A percentile compares a stretch with the other conserved stretches of the same genome.
These are phyloP conservation scores for Termitomyces titanicus DNA, from an alignment of 768 basidiomycete species.

Conservation along the genomic window DNA sequence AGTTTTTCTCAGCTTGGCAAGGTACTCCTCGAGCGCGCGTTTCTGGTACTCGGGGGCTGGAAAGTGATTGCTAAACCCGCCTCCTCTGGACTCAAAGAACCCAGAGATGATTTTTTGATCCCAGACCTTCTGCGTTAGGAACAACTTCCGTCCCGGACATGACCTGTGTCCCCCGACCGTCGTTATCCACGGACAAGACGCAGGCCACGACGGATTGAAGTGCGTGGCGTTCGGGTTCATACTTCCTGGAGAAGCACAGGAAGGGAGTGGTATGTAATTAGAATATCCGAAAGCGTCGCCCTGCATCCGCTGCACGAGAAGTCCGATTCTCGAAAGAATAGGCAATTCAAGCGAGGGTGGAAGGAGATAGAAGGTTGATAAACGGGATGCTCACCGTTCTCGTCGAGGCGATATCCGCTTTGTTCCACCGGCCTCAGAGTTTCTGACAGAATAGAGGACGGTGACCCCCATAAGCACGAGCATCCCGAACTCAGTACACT, in stretches of 20 bases:
- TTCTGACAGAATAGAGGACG: constrained; percentile 37
- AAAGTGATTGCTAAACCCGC: constrained; percentile 36
- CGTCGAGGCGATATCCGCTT: constrained; percentile 32
- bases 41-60: constrained; percentile 37
- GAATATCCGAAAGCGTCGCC: background rate
- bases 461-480: constrained; percentile 48
- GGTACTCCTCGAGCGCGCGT: constrained; percentile 25
- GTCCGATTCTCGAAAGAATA: background rate
- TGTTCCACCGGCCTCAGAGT: constrained; percentile 36
- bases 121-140: constrained; percentile 27
- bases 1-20: constrained; percentile 27
- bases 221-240: constrained; percentile 28
- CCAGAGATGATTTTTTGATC: constrained; percentile 26
- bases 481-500: constrained; percentile 47
- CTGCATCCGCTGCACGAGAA: background rate
- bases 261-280: background rate
- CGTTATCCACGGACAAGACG: constrained; percentile 40
- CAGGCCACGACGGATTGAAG: constrained; percentile 47
- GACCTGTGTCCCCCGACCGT: constrained; percentile 42
- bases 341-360: background rate
- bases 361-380: background rate
- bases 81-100: constrained; percentile 31
- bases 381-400: constrained; percentile 25
- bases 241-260: constrained; percentile 21
- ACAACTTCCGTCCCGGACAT: constrained; percentile 27